A percentile compares a stretch with the other conserved stretches of the same genome.
Conservation (phyloP, 805 yeast species). For the Myxozyma neglecta region DNA sequence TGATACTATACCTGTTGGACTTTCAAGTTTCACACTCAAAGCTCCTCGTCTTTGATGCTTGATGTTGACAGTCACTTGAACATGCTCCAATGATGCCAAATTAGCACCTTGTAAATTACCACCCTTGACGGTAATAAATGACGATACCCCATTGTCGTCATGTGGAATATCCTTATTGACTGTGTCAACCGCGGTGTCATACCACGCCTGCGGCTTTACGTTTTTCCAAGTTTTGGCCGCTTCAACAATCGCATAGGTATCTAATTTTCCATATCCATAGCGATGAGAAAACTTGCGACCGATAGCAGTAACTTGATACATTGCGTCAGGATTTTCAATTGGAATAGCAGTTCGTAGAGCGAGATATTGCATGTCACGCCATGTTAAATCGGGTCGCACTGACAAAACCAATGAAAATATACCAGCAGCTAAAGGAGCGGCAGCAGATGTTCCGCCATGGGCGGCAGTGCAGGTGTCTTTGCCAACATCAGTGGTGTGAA, state of each 20-base stretch:
- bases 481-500: slow-evolving; percentile 64
- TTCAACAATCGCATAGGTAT: slow-evolving; percentile 72
- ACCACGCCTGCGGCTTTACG: slow-evolving; percentile 92
- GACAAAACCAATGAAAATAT: slow-evolving; percentile 77
- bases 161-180: slow-evolving; percentile 40
- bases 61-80: slow-evolving; percentile 76
- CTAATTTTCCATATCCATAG: slow-evolving; percentile 91
- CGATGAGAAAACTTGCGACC: slow-evolving; percentile 73
- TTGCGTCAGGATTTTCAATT: slow-evolving; percentile 63
- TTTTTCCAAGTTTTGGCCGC: slow-evolving; percentile 73
- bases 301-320: slow-evolving; percentile 71
- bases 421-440: slow-evolving; percentile 99
- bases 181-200: slow-evolving; percentile 48
- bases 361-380: slow-evolving; percentile 94
- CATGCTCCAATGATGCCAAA: slow-evolving; percentile 76
- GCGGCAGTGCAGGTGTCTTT: slow-evolving; percentile 67
- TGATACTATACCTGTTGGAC: slow-evolving; percentile 76
- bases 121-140: slow-evolving; percentile 49
- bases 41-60: slow-evolving; percentile 67
- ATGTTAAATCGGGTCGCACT: slow-evolving; percentile 82
- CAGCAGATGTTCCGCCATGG: slow-evolving; percentile 98
- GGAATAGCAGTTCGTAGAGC: slow-evolving; percentile 70
- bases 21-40: slow-evolving; percentile 60
- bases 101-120: slow-evolving; percentile 56
- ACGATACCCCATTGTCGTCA: slow-evolving; percentile 38